Evolutionary conservation across 176 grass and related monocot species (phyloP).

Genomic region (Typha latifolia): DNA sequence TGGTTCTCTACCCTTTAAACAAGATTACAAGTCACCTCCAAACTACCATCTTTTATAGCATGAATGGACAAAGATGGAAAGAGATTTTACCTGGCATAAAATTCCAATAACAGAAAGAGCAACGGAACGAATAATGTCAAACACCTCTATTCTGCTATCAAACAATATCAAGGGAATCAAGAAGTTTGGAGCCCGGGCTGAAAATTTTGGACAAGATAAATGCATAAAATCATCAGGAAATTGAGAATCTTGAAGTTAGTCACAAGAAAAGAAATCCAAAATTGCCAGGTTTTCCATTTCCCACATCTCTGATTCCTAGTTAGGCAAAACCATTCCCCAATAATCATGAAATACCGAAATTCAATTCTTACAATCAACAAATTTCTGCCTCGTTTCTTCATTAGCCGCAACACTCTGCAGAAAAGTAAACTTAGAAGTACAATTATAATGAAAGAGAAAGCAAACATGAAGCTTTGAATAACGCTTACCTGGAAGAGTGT

Average conservation of each 20-base stretch:
- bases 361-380: constrained; percentile 11
- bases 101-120: constrained; percentile 16
- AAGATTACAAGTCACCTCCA: neutral
- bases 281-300: neutral
- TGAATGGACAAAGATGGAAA: neutral
- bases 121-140: constrained; percentile 9
- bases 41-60: neutral
- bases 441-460: neutral
- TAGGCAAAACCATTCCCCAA: neutral
- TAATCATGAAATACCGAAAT: neutral
- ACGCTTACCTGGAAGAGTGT: constrained; percentile 16
- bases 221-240: neutral
- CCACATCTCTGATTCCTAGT: neutral
- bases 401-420: constrained; percentile 15
- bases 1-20: constrained; percentile 15
- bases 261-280: neutral
- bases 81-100: constrained; percentile 10
- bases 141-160: constrained; percentile 7
- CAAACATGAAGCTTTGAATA: neutral
- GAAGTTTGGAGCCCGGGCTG: constrained; percentile 14
- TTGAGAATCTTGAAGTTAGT: neutral
- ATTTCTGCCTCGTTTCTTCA: constrained; percentile 9
- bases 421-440: neutral
- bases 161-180: constrained; percentile 16
- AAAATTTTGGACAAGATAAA: neutral